A percentile compares a stretch with the other conserved stretches of the same genome.
Evolutionary conservation across 768 basidiomycete genomes (phyloP).

Genomic region (Cystofilobasidium macerans): DNA sequence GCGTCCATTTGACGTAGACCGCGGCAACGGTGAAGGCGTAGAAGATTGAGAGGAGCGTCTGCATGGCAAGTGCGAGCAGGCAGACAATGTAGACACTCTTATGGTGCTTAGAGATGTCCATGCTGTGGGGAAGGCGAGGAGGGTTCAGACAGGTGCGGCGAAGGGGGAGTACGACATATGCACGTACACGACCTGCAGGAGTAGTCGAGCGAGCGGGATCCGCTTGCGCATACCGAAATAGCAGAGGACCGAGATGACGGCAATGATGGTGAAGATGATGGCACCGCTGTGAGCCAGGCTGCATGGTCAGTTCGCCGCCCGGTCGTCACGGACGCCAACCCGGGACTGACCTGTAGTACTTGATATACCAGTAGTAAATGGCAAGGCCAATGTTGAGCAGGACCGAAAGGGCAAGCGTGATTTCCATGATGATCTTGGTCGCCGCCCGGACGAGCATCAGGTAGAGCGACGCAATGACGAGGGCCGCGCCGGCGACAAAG

Average conservation of each 20-base stretch:
- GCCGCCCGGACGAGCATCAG: constrained; percentile 60
- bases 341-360: constrained; percentile 45
- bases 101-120: constrained; percentile 76
- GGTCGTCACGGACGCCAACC: no score
- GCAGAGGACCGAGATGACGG: constrained; percentile 58
- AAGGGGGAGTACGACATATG: not conserved
- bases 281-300: constrained; percentile 50
- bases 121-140: constrained; percentile 30
- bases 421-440: constrained; percentile 65
- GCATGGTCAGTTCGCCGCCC: not conserved
- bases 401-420: constrained; percentile 50
- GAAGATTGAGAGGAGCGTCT: constrained; percentile 63
- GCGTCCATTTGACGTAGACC: constrained; percentile 42
- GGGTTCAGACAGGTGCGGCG: no score
- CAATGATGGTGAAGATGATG: constrained; percentile 72
- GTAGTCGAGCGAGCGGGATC: constrained; percentile 65
- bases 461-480: constrained; percentile 44
- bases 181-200: constrained; percentile 57
- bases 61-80: constrained; percentile 56
- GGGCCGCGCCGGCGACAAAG: constrained; percentile 56
- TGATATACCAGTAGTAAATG: constrained; percentile 60
- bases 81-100: constrained; percentile 68
- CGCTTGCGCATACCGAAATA: constrained; percentile 49
- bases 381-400: constrained; percentile 43
- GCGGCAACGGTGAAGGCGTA: constrained; percentile 67